Evolutionary conservation across 768 basidiomycete species (phyloP).

Genomic region (Suillus fuscotomentosus): DNA sequence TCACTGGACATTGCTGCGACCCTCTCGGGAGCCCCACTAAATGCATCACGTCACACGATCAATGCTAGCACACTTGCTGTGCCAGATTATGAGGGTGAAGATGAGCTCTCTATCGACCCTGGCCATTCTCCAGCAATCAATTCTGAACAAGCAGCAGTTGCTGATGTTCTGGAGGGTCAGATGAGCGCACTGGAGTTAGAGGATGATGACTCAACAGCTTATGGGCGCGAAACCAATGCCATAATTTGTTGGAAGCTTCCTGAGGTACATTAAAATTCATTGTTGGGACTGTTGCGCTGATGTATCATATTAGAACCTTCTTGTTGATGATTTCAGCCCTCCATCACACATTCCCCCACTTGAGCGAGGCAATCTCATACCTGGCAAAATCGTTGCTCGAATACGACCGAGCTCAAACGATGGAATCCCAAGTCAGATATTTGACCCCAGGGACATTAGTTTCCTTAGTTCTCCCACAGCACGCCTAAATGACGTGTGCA

Average conservation of each 20-base stretch:
- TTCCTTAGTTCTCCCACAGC: slow-evolving; percentile 6
- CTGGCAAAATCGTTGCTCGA: not conserved
- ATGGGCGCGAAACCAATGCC: no score
- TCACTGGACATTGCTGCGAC: not conserved
- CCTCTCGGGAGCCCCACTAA: not conserved
- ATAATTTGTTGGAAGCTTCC: no score
- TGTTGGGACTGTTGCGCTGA: not conserved
- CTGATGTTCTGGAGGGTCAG: not conserved
- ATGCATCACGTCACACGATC: not conserved
- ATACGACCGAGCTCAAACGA: not conserved
- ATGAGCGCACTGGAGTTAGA: no score
- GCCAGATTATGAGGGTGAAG: not conserved
- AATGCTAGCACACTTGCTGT: not conserved
- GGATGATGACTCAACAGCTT: no score
- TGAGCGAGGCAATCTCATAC: not conserved
- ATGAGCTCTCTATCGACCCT: not conserved
- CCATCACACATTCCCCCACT: not conserved
- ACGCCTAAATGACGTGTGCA: not conserved
- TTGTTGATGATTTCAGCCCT: not conserved
- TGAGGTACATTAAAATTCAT: not conserved
- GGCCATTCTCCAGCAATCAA: not conserved
- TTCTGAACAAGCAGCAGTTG: not conserved
- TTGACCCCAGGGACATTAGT: slow-evolving; percentile 8
- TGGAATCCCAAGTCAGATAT: not conserved
- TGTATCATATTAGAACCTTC: not conserved